Base-by-base conservation (phyloP, 2,329 filamentous ascomycete genomes). In the Lachnellula suecica region DNA sequence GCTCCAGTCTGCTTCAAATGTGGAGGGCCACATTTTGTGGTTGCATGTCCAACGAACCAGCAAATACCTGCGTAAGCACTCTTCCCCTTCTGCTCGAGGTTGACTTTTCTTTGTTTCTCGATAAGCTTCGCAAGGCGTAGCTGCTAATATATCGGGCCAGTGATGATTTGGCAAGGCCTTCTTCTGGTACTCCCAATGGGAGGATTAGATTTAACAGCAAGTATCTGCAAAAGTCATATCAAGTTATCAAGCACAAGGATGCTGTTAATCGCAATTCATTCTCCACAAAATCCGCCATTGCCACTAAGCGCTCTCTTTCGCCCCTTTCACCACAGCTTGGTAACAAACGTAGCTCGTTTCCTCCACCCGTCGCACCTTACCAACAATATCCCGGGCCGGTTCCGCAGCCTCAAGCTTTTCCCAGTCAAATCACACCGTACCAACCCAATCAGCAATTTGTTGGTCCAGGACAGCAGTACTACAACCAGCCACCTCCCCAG, bases 1-100 rank as follows among this genome's bases (percentile, higher is more conserved):
- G 70, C 70, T 49, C 67, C 68, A 7, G 59, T 72, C 57, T 83
- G 79, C 65, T 81, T 80, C 64, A 82, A 81, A 61, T 83, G 79
- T 59, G 77, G 66, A 68, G 25, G 75, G 76, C 4, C 79, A 83
- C 62, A n/a, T n/a, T 81, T 77, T 71, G 70, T 76, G 11, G 68
- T 80, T 47, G 77, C 76, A 45, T 83, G 79, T 61, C 79, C 77
- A 74, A 79, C 53, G 72, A 75, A 20, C 22, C 69, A 76, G 55
- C 65, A 69, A 58, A 71, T 73, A 42, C 76, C 76, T 58, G 74
- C 73, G 79, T 82, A 73, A 76, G 79, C 74, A 29, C 45, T 35
- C 46, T n/a, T 37, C 46, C 7, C 45, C 24, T 50, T 25, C 29
- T 37, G 23, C 19, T 17, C 17, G 38, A 34, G n/a, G 19, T 44